Evolutionary conservation across 73 alveolate genomes (phyloP).

Genomic region (Symbiodinium natans): DNA sequence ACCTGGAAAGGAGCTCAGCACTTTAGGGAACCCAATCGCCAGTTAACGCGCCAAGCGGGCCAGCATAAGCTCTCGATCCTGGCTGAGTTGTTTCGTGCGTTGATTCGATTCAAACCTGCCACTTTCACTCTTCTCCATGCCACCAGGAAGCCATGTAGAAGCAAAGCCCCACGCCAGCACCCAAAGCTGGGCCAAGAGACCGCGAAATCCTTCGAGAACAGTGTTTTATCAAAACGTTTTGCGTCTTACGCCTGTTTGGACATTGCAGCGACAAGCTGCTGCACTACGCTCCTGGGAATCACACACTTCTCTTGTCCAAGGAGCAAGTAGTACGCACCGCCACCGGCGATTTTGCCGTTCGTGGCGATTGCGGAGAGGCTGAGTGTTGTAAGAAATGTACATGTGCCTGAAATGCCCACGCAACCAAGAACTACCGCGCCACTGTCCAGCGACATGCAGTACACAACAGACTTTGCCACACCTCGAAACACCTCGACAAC

Average conservation of each 20-base stretch:
- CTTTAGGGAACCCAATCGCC: too few relatives aligned
- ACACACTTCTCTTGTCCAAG: not conserved
- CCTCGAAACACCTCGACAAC: too few relatives aligned
- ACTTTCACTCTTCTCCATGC: not conserved
- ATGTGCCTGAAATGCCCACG: constrained; percentile 29
- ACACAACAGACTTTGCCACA: not conserved
- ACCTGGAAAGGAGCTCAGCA: too few relatives aligned
- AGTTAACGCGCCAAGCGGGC: too few relatives aligned
- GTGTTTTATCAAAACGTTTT: too few relatives aligned
- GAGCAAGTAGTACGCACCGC: constrained; percentile 72
- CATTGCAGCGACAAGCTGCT: too few relatives aligned
- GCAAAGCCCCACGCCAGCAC: constrained; percentile 90
- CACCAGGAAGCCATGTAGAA: constrained; percentile 77
- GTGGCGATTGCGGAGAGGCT: constrained; percentile 89
- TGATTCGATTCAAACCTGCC: too few relatives aligned
- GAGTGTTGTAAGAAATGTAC: constrained; percentile 86
- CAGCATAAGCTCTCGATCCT: too few relatives aligned
- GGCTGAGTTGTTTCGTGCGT: too few relatives aligned
- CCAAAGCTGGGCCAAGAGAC: constrained; percentile 84
- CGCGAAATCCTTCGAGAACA: constrained; percentile 62
- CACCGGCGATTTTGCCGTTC: constrained; percentile 85
- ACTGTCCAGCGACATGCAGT: not conserved
- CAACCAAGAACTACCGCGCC: not conserved
- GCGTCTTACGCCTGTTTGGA: too few relatives aligned
- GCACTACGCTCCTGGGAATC: not conserved